These are phyloP conservation scores for Eragrostis tef DNA, from an alignment of 202 grass and related monocot genomes.

Conservation along the genomic window DNA sequence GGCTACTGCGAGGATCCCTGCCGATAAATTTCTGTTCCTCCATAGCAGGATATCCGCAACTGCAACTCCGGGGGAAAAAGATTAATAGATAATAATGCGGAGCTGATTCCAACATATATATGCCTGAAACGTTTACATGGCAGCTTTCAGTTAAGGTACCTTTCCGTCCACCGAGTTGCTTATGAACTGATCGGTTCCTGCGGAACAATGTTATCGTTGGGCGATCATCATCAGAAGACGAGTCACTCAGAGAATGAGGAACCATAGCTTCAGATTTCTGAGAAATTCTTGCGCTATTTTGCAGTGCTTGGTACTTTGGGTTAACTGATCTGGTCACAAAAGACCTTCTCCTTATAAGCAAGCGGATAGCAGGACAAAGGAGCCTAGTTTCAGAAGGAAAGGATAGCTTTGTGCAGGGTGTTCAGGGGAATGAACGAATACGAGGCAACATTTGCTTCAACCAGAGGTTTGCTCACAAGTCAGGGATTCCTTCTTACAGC, in stretches of 20 bases:
- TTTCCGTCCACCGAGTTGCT: constrained; percentile 58
- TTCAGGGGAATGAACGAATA: constrained; percentile 34
- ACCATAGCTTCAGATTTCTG: constrained; percentile 42
- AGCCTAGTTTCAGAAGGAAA: constrained; percentile 44
- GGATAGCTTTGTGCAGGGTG: constrained; percentile 60
- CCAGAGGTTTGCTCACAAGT: constrained; percentile 24
- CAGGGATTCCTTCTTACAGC: constrained; percentile 37
- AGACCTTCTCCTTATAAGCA: constrained; percentile 41
- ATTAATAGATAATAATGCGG: not conserved
- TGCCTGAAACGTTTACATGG: not conserved
- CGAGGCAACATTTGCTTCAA: constrained; percentile 53
- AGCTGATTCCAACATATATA: not conserved
- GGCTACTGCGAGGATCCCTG: constrained; percentile 61
- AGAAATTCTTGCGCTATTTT: not conserved
- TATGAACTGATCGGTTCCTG: constrained; percentile 49
- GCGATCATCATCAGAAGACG: constrained; percentile 57
- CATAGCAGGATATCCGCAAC: constrained; percentile 81
- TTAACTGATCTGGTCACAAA: not conserved
- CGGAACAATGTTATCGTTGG: constrained; percentile 20
- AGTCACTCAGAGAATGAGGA: constrained; percentile 50
- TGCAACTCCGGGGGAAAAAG: constrained; percentile 30
- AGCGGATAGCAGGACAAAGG: not conserved
- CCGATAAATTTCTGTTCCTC: constrained; percentile 67
- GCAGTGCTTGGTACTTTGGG: not conserved
- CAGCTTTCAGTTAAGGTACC: constrained; percentile 2